Base-by-base conservation (phyloP, 352 stramenopile species). In the Globisporangium ultimum region DNA sequence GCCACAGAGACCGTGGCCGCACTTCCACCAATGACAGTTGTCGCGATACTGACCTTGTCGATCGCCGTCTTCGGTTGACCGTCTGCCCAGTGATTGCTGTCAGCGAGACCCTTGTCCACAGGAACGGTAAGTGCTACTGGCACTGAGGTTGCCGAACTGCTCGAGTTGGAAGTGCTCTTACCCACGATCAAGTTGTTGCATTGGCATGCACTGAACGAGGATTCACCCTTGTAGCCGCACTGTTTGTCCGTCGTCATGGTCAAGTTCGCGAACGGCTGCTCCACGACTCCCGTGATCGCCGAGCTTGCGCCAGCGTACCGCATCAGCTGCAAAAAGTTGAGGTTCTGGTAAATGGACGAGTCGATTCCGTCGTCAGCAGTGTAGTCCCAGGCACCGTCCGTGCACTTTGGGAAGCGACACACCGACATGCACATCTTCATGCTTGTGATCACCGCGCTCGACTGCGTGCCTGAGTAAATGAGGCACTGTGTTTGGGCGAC, bases 331-430 rank as follows among this genome's bases (percentile, higher is more conserved):
- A 86, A 64, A 42, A 93, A 88, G 64, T 93, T 77, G 50, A 95
- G 59, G 45, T 76, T 64, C 3, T 71, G 59, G 64, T 95, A 95
- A 34, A 95, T 69, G 1, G 75, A 57, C 36, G 83, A 93, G 49
- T 67, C 73, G 52, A 95, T 64, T 5, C 86, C 86, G 50, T 91
- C 78, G 18, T 69, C 59, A 2, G 80, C 67, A 46, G 67, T 55
- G 68, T 95, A 95, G 62, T 92, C 86, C 86, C 86, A 95, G 61
- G 61, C 72, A 52, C 76, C 80, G 42, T 90, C 83, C 28, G 55
- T 61, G 55, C 86, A 95, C 13, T 74, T 83, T 20, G 86, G 86
- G 65, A 95, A 91, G 48, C 77, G 73, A 46, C 86, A 95, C n/a
- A 88, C 72, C 14, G 83, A 92, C 67, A 95, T 73, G 55, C 86